These are phyloP conservation scores for Diaporthe velutina DNA, from an alignment of 2,329 filamentous ascomycete genomes.

Conservation along the genomic window DNA sequence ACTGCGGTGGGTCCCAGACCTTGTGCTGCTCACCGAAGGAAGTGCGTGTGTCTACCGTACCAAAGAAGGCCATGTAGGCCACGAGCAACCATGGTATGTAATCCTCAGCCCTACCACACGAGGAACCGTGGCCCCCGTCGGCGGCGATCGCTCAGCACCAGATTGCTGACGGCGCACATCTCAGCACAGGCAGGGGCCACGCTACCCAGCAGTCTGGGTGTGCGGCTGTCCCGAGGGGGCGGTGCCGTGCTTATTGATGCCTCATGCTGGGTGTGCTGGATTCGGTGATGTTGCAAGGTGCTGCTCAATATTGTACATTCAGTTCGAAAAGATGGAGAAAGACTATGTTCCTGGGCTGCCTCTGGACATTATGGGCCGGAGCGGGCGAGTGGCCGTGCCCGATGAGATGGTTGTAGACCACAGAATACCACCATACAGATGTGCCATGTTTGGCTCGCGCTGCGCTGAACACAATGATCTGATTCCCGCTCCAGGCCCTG, in stretches of 20 bases:
- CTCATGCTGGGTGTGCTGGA: conserved; percentile 1
- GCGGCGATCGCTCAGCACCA: conserved; percentile 30
- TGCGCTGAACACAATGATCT: background rate
- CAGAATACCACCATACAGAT: background rate
- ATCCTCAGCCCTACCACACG: conserved; percentile 36
- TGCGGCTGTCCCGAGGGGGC: conserved; percentile 15
- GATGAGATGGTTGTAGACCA: background rate
- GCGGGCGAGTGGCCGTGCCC: background rate
- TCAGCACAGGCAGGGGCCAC: conserved; percentile 11
- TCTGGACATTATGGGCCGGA: background rate
- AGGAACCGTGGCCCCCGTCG: conserved; percentile 25
- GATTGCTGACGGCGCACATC: conserved; percentile 30
- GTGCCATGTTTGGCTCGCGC: background rate
- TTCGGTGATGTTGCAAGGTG: background rate
- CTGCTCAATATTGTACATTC: background rate
- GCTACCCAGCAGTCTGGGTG: conserved; percentile 6
- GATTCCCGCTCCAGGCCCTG: background rate
- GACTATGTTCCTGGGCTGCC: background rate
- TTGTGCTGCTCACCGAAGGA: background rate
- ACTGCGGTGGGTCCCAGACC: conserved; percentile 21
- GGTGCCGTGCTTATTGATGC: conserved; percentile 4
- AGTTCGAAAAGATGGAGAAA: background rate
- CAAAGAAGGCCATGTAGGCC: background rate
- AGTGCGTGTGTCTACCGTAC: background rate
- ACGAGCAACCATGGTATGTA: conserved; percentile 4